Conservation (phyloP, 768 basidiomycete genomes). For the Phallus indusiatus region DNA sequence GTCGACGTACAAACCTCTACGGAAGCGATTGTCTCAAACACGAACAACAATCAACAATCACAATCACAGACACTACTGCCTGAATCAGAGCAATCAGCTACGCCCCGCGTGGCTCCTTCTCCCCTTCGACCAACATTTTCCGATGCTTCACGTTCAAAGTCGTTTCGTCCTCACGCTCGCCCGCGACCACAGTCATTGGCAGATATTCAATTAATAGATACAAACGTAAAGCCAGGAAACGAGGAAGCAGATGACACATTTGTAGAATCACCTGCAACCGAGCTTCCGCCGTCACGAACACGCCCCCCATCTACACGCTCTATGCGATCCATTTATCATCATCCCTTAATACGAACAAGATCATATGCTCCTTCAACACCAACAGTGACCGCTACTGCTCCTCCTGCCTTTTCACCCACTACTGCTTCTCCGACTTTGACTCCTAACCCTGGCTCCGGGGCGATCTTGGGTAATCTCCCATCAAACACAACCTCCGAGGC, state of each 20-base stretch:
- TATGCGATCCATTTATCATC: constrained; percentile 39
- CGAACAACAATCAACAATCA: background rate
- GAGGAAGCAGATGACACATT: background rate
- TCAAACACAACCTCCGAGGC: constrained; percentile 18
- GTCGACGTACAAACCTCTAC: background rate
- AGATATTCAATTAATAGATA: constrained; percentile 2
- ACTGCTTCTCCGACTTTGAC: background rate
- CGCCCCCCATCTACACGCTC: background rate
- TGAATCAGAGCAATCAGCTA: background rate
- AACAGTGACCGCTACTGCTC: constrained; percentile 41
- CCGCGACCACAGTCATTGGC: constrained; percentile 1
- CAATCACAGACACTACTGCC: background rate
- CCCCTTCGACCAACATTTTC: background rate
- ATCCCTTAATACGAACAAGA: constrained; percentile 69
- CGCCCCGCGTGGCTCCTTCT: background rate
- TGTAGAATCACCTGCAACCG: background rate
- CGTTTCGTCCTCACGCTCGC: background rate
- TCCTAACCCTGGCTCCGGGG: background rate
- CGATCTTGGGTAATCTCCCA: background rate
- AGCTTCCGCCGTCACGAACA: background rate
- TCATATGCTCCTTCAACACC: constrained; percentile 47
- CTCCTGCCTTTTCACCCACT: constrained; percentile 6
- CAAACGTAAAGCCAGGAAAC: background rate
- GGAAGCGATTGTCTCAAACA: background rate
- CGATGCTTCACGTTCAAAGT: background rate